phyloP scores from a whole-genome alignment of 148 eudicot genomes.

The Silene conica region DNA sequence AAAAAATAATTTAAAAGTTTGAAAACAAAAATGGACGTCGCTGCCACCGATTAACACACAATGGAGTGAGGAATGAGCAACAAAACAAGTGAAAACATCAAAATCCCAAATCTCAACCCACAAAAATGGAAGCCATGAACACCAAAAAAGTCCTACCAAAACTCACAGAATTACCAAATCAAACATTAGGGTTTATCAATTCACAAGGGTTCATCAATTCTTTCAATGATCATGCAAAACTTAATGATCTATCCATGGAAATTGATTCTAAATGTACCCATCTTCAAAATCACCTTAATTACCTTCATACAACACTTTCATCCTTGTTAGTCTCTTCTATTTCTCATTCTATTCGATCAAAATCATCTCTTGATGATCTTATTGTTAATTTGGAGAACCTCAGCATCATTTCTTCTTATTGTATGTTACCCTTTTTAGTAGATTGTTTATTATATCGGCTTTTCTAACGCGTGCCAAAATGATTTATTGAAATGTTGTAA shows the following conservation, averaged over 20 bases:
- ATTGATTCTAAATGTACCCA: conserved; percentile 28
- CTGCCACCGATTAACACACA: no score
- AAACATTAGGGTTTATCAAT: conserved; percentile 32
- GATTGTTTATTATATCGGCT: no score
- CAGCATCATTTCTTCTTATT: conserved; percentile 28
- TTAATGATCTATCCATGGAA: conserved; percentile 17
- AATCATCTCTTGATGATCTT: conserved; percentile 36
- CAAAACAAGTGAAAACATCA: no score
- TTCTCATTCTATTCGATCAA: conserved; percentile 38
- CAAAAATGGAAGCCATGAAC: conserved; percentile 18
- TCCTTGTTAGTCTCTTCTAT: conserved; percentile 30
- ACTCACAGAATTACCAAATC: conserved; percentile 25
- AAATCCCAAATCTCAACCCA: neutral
- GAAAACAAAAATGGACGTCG: no score
- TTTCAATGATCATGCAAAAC: conserved; percentile 23
- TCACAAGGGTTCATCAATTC: conserved; percentile 13
- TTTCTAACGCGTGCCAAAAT: neutral
- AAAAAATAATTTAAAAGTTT: no score
- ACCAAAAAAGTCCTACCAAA: conserved; percentile 26
- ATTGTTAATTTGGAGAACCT: conserved; percentile 27
- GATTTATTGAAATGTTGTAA: neutral
- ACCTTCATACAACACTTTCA: conserved; percentile 28
- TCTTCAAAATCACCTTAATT: conserved; percentile 35
- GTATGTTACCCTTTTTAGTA: conserved; percentile 18
- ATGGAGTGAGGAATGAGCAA: no score